phyloP scores from a whole-genome alignment of 805 yeast species.

The Schizosaccharomyces cryophilus region DNA sequence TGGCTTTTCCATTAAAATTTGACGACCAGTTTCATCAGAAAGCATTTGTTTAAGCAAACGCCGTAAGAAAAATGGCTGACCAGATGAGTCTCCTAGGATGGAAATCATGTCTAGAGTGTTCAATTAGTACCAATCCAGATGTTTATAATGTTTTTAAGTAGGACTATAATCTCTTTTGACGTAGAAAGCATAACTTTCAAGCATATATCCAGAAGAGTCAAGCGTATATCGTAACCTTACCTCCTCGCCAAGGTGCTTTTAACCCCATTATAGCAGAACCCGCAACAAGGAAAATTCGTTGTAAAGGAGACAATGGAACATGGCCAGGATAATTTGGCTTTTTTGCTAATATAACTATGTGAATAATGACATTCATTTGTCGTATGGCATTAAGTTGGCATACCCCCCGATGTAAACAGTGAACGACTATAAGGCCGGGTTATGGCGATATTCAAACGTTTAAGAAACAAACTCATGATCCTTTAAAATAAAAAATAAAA shows the following conservation, averaged over 20 bases:
- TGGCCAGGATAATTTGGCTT: conserved; percentile 35
- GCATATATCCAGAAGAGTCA: not conserved
- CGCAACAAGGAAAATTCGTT: conserved; percentile 34
- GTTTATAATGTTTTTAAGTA: not conserved
- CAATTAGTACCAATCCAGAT: not conserved
- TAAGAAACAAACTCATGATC: too few relatives aligned
- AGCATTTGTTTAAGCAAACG: conserved; percentile 51
- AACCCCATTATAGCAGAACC: conserved; percentile 58
- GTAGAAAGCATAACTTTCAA: not conserved
- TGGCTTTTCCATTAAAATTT: conserved; percentile 56
- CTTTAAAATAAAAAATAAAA: too few relatives aligned
- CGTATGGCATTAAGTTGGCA: not conserved
- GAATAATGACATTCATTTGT: not conserved
- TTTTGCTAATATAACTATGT: not conserved
- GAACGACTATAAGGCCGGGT: not conserved
- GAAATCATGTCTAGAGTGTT: conserved; percentile 15
- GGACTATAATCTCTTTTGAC: too few relatives aligned
- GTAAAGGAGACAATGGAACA: conserved; percentile 41
- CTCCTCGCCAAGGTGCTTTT: conserved; percentile 15
- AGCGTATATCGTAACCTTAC: not conserved
- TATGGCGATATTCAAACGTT: too few relatives aligned
- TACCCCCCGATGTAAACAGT: not conserved
- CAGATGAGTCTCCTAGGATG: conserved; percentile 58
- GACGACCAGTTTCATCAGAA: conserved; percentile 47
- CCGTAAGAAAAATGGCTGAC: conserved; percentile 40